Evolutionary conservation across 345 rosid species (phyloP), one percentile per base, ranked within the genome.

Genomic region (Ceriops decandra): DNA sequence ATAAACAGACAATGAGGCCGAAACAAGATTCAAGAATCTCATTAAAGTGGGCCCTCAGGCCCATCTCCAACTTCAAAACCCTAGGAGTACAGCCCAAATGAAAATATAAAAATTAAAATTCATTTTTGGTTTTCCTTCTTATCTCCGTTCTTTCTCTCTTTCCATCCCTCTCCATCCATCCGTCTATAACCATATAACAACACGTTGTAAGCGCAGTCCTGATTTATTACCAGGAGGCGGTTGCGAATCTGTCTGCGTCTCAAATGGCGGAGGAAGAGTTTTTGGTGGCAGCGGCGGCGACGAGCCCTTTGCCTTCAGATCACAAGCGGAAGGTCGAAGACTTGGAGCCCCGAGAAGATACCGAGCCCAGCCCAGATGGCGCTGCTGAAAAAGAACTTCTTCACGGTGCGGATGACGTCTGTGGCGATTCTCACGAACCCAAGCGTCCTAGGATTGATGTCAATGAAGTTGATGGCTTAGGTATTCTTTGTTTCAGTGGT

Each of bases 281-380:
- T 24, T 82, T 72, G n/a, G 72, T 75, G n/a, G 62, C 64, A 52
- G 75, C 62, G 31, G 67, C 79, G 49, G 61, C 53, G 57, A 19
- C 30, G 30, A 42, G 69, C 58, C 68, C 80, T n/a, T 33, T 67
- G 19, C 79, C 77, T 1, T 24, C 76, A 63, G 93, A 91, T 81
- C 87, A 79, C 77, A 91, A 91, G 77, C 84, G 97, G 72, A 91
- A 91, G 84, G 87, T 86, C 47, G 86, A 83, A 8, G 90, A 79
- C 9, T 24, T 85, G 49, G 86, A 87, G 68, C 61, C 21, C 28
- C 65, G 28, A 3, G 27, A 24, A 26, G 26, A 35, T 2, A 38
- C 51, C 13, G 63, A 60, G 22, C 22, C 58, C 21, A 73, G 27
- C 64, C 68, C 66, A 3, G 33, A 33, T 9, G 30, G 15, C 24